Evolutionary conservation across 1,139 yeast species (phyloP).

Genomic region (Yamadazyma songkhlaensis): DNA sequence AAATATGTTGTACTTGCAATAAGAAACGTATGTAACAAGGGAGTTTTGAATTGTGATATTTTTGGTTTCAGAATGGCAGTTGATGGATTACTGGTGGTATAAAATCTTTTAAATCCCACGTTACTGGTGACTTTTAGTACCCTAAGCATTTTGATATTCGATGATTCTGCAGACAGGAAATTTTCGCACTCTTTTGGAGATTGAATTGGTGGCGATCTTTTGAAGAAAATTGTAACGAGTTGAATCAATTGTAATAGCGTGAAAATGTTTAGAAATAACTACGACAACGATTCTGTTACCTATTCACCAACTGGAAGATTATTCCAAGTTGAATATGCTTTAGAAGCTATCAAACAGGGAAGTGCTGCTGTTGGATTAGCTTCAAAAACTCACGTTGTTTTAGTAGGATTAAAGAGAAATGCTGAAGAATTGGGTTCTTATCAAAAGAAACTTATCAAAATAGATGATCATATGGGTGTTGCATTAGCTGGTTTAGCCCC

Average conservation of each 20-base stretch:
- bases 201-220: constrained; percentile 8
- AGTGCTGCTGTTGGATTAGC: constrained; percentile 95
- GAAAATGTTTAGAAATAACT: constrained; percentile 85
- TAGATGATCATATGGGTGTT: constrained; percentile 91
- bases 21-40: constrained; percentile 39
- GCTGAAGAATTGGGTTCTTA: constrained; percentile 97
- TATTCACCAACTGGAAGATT: constrained; percentile 97
- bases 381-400: constrained; percentile 80
- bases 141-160: constrained; percentile 1
- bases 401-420: constrained; percentile 91
- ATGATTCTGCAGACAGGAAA: constrained; percentile 1
- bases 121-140: not conserved
- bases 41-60: constrained; percentile 36
- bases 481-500: constrained; percentile 98
- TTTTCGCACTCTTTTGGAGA: constrained; percentile 5
- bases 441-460: constrained; percentile 87
- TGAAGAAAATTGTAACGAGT: not conserved
- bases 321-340: constrained; percentile 93
- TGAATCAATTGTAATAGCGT: constrained; percentile 5
- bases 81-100: no score
- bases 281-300: constrained; percentile 97
- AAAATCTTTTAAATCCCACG: not conserved
- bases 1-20: constrained; percentile 41
- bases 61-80: constrained; percentile 31
- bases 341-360: constrained; percentile 97